Percentiles rank a stretch among this genome's conserved stretches.
Evolutionary conservation across 169 alveolate species (phyloP).

Genomic region (Plasmodium coatneyi): DNA sequence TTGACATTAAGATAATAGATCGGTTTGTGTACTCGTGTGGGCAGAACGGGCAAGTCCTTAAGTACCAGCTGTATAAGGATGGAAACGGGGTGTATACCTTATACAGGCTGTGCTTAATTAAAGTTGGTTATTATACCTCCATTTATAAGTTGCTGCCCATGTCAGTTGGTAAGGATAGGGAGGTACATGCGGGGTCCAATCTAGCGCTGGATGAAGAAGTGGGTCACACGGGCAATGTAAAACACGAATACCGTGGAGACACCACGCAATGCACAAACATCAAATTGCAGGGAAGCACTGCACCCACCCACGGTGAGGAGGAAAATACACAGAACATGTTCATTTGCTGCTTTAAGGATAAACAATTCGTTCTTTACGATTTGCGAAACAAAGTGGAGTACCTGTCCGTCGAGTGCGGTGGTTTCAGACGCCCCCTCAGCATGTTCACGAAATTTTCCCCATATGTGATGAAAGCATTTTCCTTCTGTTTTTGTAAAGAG

Average conservation of each 20-base stretch:
- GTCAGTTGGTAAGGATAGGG: not conserved
- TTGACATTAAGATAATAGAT: constrained; percentile 63
- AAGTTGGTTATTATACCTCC: constrained; percentile 56
- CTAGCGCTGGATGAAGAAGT: not conserved
- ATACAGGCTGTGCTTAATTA: constrained; percentile 46
- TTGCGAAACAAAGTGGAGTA: constrained; percentile 49
- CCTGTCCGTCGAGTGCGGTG: constrained; percentile 68
- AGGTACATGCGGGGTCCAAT: not conserved
- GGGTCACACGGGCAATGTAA: not conserved
- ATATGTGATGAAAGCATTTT: constrained; percentile 8
- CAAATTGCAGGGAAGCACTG: not conserved
- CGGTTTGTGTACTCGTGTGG: constrained; percentile 65
- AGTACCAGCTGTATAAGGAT: constrained; percentile 62
- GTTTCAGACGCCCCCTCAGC: constrained; percentile 70
- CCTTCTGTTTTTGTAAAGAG: constrained; percentile 66
- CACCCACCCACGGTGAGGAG: not conserved
- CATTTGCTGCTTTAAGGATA: constrained; percentile 68
- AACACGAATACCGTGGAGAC: not conserved
- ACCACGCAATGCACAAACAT: not conserved
- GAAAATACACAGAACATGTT: constrained; percentile 10
- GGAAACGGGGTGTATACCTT: constrained; percentile 31
- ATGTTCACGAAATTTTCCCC: constrained; percentile 15
- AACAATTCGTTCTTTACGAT: constrained; percentile 55
- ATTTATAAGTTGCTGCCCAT: constrained; percentile 51
- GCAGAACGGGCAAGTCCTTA: constrained; percentile 45